Conservation (phyloP, 176 grass and related monocot species). For the Puya raimondii region DNA sequence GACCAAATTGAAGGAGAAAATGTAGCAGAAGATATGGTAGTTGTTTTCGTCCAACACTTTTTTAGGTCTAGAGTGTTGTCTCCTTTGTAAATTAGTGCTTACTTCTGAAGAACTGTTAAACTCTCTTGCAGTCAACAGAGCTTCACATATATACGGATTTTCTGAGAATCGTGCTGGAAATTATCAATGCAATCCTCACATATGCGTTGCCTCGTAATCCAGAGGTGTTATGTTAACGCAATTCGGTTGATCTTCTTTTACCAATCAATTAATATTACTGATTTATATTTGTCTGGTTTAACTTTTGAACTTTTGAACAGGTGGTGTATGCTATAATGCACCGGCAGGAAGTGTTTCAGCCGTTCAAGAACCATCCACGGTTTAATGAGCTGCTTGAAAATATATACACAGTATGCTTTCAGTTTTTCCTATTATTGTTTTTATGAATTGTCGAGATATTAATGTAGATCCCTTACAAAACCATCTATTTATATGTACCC, state of each 20-base stretch:
- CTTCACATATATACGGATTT: conserved; percentile 99
- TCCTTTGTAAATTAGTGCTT: not conserved
- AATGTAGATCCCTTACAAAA: too few relatives aligned
- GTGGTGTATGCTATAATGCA: conserved; percentile 99
- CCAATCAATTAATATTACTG: not conserved
- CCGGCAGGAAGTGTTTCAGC: conserved; percentile 90
- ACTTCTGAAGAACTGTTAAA: conserved; percentile 18
- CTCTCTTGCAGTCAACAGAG: conserved; percentile 80
- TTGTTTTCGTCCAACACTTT: not conserved
- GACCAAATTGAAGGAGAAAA: conserved; percentile 67
- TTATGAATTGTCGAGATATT: too few relatives aligned
- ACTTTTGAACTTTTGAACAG: conserved; percentile 25
- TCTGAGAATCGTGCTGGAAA: conserved; percentile 93
- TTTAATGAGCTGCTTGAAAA: conserved; percentile 99
- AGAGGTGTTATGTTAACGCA: conserved; percentile 39
- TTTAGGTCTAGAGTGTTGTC: conserved; percentile 5
- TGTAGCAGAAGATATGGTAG: conserved; percentile 86
- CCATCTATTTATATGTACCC: not conserved
- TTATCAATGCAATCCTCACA: conserved; percentile 96
- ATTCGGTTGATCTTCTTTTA: not conserved
- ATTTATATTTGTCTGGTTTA: not conserved
- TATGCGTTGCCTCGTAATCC: conserved; percentile 97
- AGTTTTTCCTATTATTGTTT: not conserved
- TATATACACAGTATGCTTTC: conserved; percentile 77
- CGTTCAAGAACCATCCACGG: conserved; percentile 94